Evolutionary conservation across 2,329 filamentous ascomycete species (phyloP).

Genomic region (Thyridium curvatum): DNA sequence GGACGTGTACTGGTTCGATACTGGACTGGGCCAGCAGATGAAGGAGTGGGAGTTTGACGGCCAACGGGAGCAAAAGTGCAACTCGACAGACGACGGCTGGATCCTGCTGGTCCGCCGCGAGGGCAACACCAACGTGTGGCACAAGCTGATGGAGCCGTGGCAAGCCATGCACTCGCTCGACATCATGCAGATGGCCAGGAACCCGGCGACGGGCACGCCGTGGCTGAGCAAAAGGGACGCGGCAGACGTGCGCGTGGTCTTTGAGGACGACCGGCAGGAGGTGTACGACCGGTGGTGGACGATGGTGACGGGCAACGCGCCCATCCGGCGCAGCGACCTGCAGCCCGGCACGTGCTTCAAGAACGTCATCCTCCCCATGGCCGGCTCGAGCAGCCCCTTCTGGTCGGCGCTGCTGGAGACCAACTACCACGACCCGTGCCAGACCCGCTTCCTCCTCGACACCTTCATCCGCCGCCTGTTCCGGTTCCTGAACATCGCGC

Average conservation of each 20-base stretch:
- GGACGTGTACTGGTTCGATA: constrained; percentile 14
- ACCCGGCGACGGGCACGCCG: constrained; percentile 11
- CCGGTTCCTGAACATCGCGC: neutral
- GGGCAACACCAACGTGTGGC: constrained; percentile 18
- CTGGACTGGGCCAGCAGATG: constrained; percentile 13
- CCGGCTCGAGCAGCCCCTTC: constrained; percentile 17
- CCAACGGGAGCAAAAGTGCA: constrained; percentile 3
- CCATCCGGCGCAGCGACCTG: constrained; percentile 12
- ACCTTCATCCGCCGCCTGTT: constrained; percentile 2
- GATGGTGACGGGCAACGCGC: constrained; percentile 13
- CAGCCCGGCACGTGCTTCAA: constrained; percentile 10
- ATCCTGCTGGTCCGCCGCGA: constrained; percentile 18
- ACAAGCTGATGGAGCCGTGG: constrained; percentile 20
- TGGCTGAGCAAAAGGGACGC: constrained; percentile 10
- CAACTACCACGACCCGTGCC: constrained; percentile 5
- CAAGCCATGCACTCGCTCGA: constrained; percentile 17
- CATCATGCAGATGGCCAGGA: constrained; percentile 10
- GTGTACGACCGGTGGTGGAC: constrained; percentile 14
- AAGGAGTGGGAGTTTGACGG: constrained; percentile 8
- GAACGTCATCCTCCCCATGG: constrained; percentile 16
- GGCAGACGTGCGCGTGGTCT: too few relatives aligned
- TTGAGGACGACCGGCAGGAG: constrained; percentile 7
- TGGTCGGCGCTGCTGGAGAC: constrained; percentile 11
- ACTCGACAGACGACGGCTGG: constrained; percentile 8
- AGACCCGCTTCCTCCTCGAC: constrained; percentile 2